Base-by-base conservation (phyloP, 2,329 filamentous ascomycete genomes). In the Talaromyces amestolkiae region DNA sequence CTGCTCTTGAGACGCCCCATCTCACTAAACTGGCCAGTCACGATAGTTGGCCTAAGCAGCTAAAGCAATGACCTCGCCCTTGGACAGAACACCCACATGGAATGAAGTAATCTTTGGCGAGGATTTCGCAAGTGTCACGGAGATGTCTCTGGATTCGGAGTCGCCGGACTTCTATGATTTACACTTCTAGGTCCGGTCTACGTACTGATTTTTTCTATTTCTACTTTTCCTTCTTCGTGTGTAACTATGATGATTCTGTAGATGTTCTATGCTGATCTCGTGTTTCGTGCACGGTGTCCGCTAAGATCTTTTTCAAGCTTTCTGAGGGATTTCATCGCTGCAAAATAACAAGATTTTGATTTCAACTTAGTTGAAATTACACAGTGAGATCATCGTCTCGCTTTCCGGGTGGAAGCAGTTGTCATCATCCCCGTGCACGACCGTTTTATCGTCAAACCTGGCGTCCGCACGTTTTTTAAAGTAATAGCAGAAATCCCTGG, bases 61-160 rank as follows among this genome's bases (percentile, higher is more conserved):
- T 56, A 56, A 22, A 56, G 33, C 33, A 39, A 22, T 24, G 33
- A 56, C 33, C 33, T n/a, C 31, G 9, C 9, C 15, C 51, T 13
- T 54, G 15, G 49, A 53, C 13, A 53, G 49, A 54, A 54, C 51
- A 54, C 51, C 51, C 51, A 54, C 31, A 35, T 54, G 51, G 31
- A 10, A 56, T 37, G 51, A 56, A 56, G 51, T 56, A 56, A 56
- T 56, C 31, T 56, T 56, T 56, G n/a, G 51, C 51, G 51, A 56
- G 24, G 27, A 19, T 35, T 27, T 54, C 11, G 27, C n/a, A 35
- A 37, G 33, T 19, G 31, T 31, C 15, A 33, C 47, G 51, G 33
- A 37, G 11, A 22, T 7, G 10, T 17, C 33, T 56, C 53, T 56
- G 4, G 19, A 56, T 39, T n/a, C n/a, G 53, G 33, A 22, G 19